Percentiles rank a stretch among this genome's conserved stretches.
Evolutionary conservation across 164 flowering plant genomes (phyloP).

Genomic region (Echeveria elegans): DNA sequence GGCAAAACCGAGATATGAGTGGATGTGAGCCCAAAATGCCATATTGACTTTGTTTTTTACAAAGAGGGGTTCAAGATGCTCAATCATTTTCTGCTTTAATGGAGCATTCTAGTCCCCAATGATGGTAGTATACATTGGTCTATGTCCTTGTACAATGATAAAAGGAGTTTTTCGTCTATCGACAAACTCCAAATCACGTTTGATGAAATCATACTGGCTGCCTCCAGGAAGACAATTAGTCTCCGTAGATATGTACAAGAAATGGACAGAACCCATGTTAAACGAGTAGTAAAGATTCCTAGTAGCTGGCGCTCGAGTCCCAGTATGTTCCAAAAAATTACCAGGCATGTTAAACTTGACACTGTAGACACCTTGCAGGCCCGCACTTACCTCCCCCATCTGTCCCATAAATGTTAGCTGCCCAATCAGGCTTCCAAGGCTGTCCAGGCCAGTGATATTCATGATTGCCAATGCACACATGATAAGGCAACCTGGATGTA

Average conservation of each 20-base stretch:
- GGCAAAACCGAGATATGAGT: constrained; percentile 93
- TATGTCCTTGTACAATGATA: constrained; percentile 88
- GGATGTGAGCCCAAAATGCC: constrained; percentile 41
- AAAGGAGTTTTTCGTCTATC: constrained; percentile 50
- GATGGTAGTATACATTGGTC: constrained; percentile 29
- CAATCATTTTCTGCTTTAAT: constrained; percentile 46
- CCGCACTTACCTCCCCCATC: background rate
- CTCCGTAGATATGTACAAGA: background rate
- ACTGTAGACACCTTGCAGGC: background rate
- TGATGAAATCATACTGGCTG: background rate
- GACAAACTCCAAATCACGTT: background rate
- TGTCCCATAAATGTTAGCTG: background rate
- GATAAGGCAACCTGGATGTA: constrained; percentile 66
- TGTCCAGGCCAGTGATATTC: constrained; percentile 32
- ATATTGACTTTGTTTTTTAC: constrained; percentile 63
- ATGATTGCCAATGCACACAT: constrained; percentile 31
- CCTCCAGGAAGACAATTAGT: background rate
- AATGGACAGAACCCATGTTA: background rate
- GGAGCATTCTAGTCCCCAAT: constrained; percentile 47
- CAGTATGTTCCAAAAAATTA: background rate
- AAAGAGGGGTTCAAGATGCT: constrained; percentile 69
- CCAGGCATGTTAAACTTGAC: background rate
- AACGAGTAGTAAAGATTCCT: background rate
- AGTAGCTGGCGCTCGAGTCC: background rate
- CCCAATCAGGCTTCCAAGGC: background rate